phyloP scores from a whole-genome alignment of 768 basidiomycete genomes.

The Boletus coccyginus region DNA sequence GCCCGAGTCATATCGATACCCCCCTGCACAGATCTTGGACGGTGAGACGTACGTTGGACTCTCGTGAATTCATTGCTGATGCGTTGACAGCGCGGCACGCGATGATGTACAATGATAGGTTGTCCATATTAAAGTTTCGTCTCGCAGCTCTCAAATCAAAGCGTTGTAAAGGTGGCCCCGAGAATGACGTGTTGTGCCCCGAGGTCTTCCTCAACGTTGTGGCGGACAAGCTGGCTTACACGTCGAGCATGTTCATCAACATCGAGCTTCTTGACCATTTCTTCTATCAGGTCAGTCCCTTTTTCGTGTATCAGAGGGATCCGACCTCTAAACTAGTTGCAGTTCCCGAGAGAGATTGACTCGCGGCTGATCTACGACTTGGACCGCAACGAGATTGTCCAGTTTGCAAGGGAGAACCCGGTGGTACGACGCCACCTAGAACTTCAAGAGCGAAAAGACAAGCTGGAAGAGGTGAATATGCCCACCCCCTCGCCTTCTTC shows the following conservation, averaged over 20 bases:
- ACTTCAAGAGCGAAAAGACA: slow-evolving; percentile 95
- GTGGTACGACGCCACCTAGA: slow-evolving; percentile 84
- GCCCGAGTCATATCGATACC: slow-evolving; percentile 83
- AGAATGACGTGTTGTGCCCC: slow-evolving; percentile 88
- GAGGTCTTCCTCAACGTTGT: slow-evolving; percentile 97
- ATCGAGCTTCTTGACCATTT: slow-evolving; percentile 98
- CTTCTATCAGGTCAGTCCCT: slow-evolving; percentile 82
- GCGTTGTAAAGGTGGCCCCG: slow-evolving; percentile 84
- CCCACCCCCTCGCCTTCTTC: neutral
- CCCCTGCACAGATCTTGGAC: slow-evolving; percentile 87
- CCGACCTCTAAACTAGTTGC: neutral
- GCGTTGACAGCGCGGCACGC: slow-evolving; percentile 77
- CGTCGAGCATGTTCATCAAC: slow-evolving; percentile 97
- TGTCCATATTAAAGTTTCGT: slow-evolving; percentile 82
- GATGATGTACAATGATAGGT: slow-evolving; percentile 78
- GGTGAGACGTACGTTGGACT: slow-evolving; percentile 48
- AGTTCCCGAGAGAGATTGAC: slow-evolving; percentile 99
- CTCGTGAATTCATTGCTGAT: slow-evolving; percentile 5
- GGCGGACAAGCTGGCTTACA: slow-evolving; percentile 94
- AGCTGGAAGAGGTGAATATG: slow-evolving; percentile 81
- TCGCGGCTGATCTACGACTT: slow-evolving; percentile 89
- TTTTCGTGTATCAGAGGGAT: neutral
- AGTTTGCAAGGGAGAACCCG: slow-evolving; percentile 96
- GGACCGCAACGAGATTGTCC: slow-evolving; percentile 84
- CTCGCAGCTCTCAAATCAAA: slow-evolving; percentile 84